Evolutionary conservation across 2,329 filamentous ascomycete species (phyloP).

Genomic region (Aspergillus bombycis): DNA sequence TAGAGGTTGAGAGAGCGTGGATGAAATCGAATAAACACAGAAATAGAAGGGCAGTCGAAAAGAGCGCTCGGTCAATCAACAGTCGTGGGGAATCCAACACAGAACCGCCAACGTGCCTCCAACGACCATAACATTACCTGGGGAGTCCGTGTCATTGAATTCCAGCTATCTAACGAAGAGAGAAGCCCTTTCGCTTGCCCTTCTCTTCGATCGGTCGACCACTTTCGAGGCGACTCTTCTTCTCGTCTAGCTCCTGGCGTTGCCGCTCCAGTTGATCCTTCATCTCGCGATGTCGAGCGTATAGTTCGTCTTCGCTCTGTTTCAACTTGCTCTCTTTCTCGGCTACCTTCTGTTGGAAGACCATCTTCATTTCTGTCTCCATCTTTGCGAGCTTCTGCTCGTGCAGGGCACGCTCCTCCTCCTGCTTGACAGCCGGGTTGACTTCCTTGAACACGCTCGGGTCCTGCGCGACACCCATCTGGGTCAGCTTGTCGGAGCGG

Average conservation of each 20-base stretch:
- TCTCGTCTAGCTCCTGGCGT: constrained; percentile 93
- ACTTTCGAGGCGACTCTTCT: constrained; percentile 94
- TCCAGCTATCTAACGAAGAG: constrained; percentile 71
- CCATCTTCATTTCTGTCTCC: constrained; percentile 99
- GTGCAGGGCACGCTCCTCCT: constrained; percentile 96
- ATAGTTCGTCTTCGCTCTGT: constrained; percentile 98
- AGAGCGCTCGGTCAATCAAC: constrained; percentile 32
- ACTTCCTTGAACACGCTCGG: constrained; percentile 99
- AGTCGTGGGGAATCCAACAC: constrained; percentile 31
- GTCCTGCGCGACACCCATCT: constrained; percentile 98
- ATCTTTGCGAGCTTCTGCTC: constrained; percentile 99
- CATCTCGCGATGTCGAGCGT: constrained; percentile 98
- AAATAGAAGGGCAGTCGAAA: constrained; percentile 27
- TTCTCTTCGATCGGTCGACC: constrained; percentile 96
- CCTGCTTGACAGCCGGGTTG: constrained; percentile 99
- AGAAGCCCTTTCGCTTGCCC: constrained; percentile 99
- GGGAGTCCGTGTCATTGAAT: constrained; percentile 22
- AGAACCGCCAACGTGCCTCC: constrained; percentile 25
- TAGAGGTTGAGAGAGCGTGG: constrained; percentile 35
- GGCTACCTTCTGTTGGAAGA: constrained; percentile 99
- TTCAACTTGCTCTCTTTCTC: constrained; percentile 99
- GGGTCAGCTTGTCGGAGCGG: constrained; percentile 97
- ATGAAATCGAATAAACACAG: constrained; percentile 29
- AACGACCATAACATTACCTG: constrained; percentile 24
- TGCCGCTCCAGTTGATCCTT: constrained; percentile 98